Percentiles rank a stretch among this genome's conserved stretches.
phyloP scores from a whole-genome alignment of 768 basidiomycete species.

The Hericium rajendrae region DNA sequence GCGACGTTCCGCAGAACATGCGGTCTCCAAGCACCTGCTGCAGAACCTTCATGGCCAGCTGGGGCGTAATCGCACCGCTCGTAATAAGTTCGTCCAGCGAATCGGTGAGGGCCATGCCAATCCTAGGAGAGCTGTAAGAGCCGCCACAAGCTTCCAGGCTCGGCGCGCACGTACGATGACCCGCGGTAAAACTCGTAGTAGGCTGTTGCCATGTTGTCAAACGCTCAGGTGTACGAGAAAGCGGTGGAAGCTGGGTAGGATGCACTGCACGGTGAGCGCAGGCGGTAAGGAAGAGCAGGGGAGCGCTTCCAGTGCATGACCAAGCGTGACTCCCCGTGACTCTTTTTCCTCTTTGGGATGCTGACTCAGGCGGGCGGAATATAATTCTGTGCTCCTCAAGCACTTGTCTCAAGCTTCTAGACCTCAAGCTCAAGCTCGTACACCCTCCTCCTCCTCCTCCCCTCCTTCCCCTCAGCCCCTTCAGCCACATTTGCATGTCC shows the following conservation, averaged over 20 bases:
- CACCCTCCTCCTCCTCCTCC: background rate
- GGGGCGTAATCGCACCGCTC: conserved; percentile 91
- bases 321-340: conserved; percentile 7
- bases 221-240: background rate
- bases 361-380: too few relatives aligned
- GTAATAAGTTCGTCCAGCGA: conserved; percentile 98
- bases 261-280: background rate
- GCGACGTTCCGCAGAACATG: background rate
- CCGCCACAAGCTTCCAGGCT: conserved; percentile 3
- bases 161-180: conserved; percentile 58
- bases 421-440: too few relatives aligned
- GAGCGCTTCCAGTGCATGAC: conserved; percentile 1
- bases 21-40: conserved; percentile 58
- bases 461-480: background rate
- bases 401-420: too few relatives aligned
- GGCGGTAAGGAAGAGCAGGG: background rate
- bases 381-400: background rate
- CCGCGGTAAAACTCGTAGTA: conserved; percentile 93
- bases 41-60: conserved; percentile 97
- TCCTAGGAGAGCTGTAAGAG: conserved; percentile 37
- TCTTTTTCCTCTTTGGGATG: background rate
- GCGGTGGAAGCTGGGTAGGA: background rate
- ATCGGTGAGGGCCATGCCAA: conserved; percentile 96
- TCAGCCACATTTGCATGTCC: conserved; percentile 5
- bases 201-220: conserved; percentile 53